Evolutionary conservation across 2,329 filamentous ascomycete species (phyloP), one percentile per base, ranked within the genome.

Genomic region (Escovopsis sp.): DNA sequence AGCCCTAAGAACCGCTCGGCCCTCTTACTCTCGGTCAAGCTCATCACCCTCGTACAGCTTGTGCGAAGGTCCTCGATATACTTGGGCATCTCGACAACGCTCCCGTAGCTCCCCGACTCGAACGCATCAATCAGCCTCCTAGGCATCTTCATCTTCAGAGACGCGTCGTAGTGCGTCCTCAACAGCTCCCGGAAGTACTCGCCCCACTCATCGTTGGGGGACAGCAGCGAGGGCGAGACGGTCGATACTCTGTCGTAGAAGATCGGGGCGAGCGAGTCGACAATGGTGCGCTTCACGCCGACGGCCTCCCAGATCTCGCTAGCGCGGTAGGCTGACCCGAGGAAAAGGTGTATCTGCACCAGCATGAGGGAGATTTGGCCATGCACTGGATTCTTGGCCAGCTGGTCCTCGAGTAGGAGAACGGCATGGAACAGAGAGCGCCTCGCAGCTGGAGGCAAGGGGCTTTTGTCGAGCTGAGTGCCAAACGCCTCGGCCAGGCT

Each of bases 171-270:
- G 47, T 74, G 68, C 1, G 58, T 60, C 5, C 59, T 57, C 15
- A 73, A 51, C 4, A 64, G 61, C 5, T 67, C 60, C 31, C 64
- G 59, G 7, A 68, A 51, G 33, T 64, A 45, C 47, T 49, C 56
- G 1, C 61, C 61, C 37, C 45, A 48, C 20, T 48, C 47, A 4
- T 63, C 59, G 37, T 53, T 50, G 10, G 57, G 47, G 14, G 57
- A 52, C 47, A 66, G 47, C 42, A 63, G 45, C 8, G 51, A 48
- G 0, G 73, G 73, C 0, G 72, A 60, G 2, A 76, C 52, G 1
- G 64, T 69, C 1, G 71, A 70, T 6, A 76, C 55, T 2, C 74
- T 65, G 50, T 78, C 74, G 45, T 71, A 68, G 44, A 73, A 73
- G 1, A 74, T 56, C 0, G 71, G 67, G 3, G 62, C 71, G 1